Evolutionary conservation across 257 asterid species (phyloP).

Genomic region (Ocimum tenuiflorum): DNA sequence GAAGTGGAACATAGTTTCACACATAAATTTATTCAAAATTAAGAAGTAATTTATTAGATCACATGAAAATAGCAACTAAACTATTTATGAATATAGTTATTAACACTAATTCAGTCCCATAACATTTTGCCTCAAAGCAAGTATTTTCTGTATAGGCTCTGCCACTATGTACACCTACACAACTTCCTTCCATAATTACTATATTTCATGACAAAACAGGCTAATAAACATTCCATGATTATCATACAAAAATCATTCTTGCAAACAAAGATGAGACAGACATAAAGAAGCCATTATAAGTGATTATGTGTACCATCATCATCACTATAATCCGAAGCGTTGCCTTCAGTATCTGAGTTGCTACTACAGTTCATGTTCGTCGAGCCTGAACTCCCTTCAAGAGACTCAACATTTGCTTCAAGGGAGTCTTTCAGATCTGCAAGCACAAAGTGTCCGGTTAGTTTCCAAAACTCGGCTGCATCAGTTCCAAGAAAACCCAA

Average conservation of each 20-base stretch:
- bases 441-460: conserved; percentile 57
- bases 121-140: too few relatives aligned
- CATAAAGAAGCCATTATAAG: neutral
- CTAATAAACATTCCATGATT: too few relatives aligned
- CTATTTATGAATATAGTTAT: neutral
- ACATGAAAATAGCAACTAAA: too few relatives aligned
- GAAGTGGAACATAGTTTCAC: too few relatives aligned
- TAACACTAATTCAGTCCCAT: neutral
- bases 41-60: neutral
- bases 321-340: conserved; percentile 23
- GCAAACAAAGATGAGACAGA: neutral
- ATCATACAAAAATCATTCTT: neutral
- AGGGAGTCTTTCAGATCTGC: conserved; percentile 52
- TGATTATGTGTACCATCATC: conserved; percentile 18
- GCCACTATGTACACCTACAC: neutral
- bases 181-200: neutral
- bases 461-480: conserved; percentile 57
- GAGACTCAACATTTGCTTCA: conserved; percentile 26
- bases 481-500: conserved; percentile 70
- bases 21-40: too few relatives aligned
- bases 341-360: conserved; percentile 34
- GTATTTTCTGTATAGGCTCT: neutral
- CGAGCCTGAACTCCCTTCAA: conserved; percentile 24
- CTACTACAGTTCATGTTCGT: conserved; percentile 18
- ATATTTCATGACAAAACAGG: neutral